Evolutionary conservation across 2,329 filamentous ascomycete genomes (phyloP).

Genomic region (Xylaria sp.): DNA sequence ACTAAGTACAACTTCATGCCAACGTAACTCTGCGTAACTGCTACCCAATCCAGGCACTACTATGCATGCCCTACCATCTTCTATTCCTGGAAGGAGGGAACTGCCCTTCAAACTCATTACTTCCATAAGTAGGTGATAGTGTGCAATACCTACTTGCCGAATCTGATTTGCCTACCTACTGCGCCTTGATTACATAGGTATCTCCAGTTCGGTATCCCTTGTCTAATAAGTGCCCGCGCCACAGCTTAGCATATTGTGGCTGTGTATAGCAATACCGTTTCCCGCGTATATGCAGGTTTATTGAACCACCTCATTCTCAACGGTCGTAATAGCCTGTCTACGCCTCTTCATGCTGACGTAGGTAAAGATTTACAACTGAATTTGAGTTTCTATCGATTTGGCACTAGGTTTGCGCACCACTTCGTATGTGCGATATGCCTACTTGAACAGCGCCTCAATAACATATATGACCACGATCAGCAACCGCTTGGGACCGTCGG

Average conservation of each 20-base stretch:
- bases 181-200: neutral
- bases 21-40: neutral
- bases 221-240: neutral
- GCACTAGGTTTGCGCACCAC: neutral
- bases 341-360: neutral
- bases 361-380: constrained; percentile 6
- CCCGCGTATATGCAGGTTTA: neutral
- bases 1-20: neutral
- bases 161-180: neutral
- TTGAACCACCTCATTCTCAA: neutral
- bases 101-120: neutral
- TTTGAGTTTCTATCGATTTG: constrained; percentile 12
- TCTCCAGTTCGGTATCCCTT: neutral
- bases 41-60: neutral
- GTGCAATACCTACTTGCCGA: neutral
- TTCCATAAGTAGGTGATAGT: neutral
- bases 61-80: neutral
- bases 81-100: neutral
- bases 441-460: neutral
- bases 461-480: neutral
- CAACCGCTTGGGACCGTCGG: neutral
- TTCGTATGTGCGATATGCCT: neutral
- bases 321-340: no score
- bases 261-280: constrained; percentile 4
- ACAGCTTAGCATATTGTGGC: constrained; percentile 12